These are phyloP conservation scores for Wilcoxina mikolae DNA, from an alignment of 495 filamentous ascomycete genomes.

Conservation along the genomic window DNA sequence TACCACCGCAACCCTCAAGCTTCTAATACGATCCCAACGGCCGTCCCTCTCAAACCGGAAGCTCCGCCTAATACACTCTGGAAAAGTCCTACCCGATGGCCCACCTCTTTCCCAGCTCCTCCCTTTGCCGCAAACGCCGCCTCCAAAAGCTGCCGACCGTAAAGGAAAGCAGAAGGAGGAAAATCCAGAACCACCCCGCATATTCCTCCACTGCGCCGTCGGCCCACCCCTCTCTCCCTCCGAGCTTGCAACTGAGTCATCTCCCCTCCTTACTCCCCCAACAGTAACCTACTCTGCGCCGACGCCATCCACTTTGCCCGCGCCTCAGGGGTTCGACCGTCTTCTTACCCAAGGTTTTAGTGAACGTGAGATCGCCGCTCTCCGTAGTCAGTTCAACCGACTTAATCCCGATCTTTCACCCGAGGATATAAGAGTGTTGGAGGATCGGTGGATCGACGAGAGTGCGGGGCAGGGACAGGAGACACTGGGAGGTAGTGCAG, in stretches of 20 bases:
- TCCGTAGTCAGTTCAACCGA: slow-evolving; percentile 72
- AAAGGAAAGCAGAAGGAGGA: slow-evolving; percentile 48
- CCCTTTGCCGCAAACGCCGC: slow-evolving; percentile 38
- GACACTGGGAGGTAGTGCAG: slow-evolving; percentile 29
- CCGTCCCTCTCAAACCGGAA: slow-evolving; percentile 47
- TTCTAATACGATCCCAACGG: slow-evolving; percentile 61
- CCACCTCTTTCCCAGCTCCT: slow-evolving; percentile 50
- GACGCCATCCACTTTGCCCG: neutral
- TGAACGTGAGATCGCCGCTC: slow-evolving; percentile 57
- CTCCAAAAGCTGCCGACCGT: slow-evolving; percentile 25
- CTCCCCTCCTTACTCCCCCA: neutral
- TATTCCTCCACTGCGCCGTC: slow-evolving; percentile 58
- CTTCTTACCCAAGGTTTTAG: slow-evolving; percentile 68
- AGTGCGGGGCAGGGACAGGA: slow-evolving; percentile 29
- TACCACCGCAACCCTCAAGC: slow-evolving; percentile 62
- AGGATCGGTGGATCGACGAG: slow-evolving; percentile 88
- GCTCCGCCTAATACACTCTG: slow-evolving; percentile 75
- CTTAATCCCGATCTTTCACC: slow-evolving; percentile 44
- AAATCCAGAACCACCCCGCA: neutral
- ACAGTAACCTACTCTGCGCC: neutral
- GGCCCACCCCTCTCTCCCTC: slow-evolving; percentile 44
- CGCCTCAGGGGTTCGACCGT: slow-evolving; percentile 59
- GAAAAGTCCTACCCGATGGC: slow-evolving; percentile 64
- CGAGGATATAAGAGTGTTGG: slow-evolving; percentile 47
- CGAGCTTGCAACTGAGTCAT: slow-evolving; percentile 12